Conservation (phyloP, 202 grass and related monocot genomes). For the Dendrocalamus latiflorus region DNA sequence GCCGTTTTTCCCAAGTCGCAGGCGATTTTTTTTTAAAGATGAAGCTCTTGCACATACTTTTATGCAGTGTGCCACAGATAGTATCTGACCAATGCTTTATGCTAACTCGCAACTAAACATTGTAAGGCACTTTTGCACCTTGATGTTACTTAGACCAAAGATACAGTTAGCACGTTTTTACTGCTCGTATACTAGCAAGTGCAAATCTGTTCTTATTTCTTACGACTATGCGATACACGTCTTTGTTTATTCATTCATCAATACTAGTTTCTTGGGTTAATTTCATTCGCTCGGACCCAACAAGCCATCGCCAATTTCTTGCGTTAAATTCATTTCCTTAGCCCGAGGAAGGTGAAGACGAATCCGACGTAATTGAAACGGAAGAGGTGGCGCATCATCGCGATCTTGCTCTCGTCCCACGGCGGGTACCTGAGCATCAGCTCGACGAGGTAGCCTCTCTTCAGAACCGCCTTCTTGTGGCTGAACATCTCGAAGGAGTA, state of each 20-base stretch:
- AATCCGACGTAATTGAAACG: constrained; percentile 56
- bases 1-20: too few relatives aligned
- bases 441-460: constrained; percentile 61
- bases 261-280: background rate
- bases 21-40: background rate
- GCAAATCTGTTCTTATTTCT: background rate
- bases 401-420: constrained; percentile 68
- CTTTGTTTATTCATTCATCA: background rate
- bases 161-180: background rate
- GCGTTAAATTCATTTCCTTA: constrained; percentile 17
- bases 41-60: background rate
- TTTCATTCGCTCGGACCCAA: background rate
- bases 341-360: constrained; percentile 50
- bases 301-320: background rate
- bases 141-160: too few relatives aligned
- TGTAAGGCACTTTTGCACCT: too few relatives aligned
- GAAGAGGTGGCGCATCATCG: constrained; percentile 54
- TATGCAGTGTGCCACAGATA: background rate
- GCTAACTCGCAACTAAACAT: too few relatives aligned
- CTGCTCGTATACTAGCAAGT: background rate
- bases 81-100: background rate
- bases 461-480: constrained; percentile 68
- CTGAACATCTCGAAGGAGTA: constrained; percentile 92
- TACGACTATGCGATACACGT: background rate
- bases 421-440: constrained; percentile 67